Conservation (phyloP, 164 flowering plant species). For the Taxillus chinensis region DNA sequence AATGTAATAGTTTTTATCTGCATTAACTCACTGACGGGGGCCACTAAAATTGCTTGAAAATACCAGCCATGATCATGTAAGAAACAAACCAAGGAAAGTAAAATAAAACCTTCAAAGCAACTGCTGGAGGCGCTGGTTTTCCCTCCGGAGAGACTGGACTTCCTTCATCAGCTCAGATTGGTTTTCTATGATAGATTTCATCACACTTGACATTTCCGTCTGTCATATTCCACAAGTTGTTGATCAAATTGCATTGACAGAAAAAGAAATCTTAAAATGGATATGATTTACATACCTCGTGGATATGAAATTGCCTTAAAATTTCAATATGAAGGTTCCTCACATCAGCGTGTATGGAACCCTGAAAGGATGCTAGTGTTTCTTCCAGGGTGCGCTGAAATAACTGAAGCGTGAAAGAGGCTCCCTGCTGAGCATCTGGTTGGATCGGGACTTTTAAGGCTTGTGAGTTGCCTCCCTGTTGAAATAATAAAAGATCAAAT, state of each 20-base stretch:
- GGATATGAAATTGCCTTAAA: slow-evolving; percentile 74
- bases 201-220: slow-evolving; percentile 52
- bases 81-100: too few species aligned
- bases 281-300: slow-evolving; percentile 46
- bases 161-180: slow-evolving; percentile 74
- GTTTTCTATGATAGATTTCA: slow-evolving; percentile 55
- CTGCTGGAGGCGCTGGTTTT: slow-evolving; percentile 71
- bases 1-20: too few species aligned
- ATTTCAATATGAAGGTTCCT: slow-evolving; percentile 94
- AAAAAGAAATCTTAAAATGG: not conserved
- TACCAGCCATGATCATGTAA: too few species aligned
- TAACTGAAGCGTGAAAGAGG: slow-evolving; percentile 71
- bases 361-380: slow-evolving; percentile 65
- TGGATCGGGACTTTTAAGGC: slow-evolving; percentile 28
- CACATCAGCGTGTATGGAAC: slow-evolving; percentile 78
- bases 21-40: too few species aligned
- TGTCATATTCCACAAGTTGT: slow-evolving; percentile 17
- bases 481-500: not conserved
- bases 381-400: slow-evolving; percentile 84
- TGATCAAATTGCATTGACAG: too few species aligned
- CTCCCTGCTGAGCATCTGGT: slow-evolving; percentile 53
- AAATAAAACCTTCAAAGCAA: slow-evolving; percentile 19
- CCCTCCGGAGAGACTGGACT: slow-evolving; percentile 62
- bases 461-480: slow-evolving; percentile 35
- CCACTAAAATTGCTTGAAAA: too few species aligned